These are phyloP conservation scores for Neoboletus magnificus DNA, from an alignment of 768 basidiomycete species.

Conservation along the genomic window DNA sequence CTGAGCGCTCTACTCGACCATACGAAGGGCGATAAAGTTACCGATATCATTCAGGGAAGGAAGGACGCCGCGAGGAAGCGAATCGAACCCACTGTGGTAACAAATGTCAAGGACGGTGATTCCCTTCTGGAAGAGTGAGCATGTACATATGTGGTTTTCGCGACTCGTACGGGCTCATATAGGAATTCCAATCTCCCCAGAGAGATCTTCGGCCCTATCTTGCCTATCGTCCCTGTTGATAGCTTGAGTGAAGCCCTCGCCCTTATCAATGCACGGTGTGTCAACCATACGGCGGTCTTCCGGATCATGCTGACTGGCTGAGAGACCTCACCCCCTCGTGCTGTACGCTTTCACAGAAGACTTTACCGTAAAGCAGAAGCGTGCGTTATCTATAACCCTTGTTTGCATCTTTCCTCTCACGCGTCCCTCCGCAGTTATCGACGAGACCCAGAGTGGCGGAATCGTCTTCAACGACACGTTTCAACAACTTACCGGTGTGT, in stretches of 20 bases:
- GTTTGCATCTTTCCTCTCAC: background rate
- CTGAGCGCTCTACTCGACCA: conserved; percentile 47
- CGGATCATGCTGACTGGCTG: conserved; percentile 3
- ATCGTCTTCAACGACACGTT: conserved; percentile 60
- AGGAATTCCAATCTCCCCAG: conserved; percentile 32
- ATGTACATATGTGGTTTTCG: background rate
- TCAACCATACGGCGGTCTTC: background rate
- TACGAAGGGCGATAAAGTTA: conserved; percentile 55
- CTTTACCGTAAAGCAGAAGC: conserved; percentile 35
- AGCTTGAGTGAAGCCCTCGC: conserved; percentile 52
- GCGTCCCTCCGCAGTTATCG: conserved; percentile 40
- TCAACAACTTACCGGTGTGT: conserved; percentile 48
- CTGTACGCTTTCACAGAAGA: conserved; percentile 63
- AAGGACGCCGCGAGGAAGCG: conserved; percentile 37
- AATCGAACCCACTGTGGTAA: conserved; percentile 61
- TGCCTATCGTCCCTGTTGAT: conserved; percentile 61
- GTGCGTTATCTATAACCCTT: conserved; percentile 26
- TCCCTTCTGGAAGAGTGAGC: conserved; percentile 57
- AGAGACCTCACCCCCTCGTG: conserved; percentile 56
- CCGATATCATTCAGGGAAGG: conserved; percentile 44
- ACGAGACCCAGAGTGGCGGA: conserved; percentile 54
- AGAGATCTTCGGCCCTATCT: conserved; percentile 71
- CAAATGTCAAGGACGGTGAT: conserved; percentile 52
- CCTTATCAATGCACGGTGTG: conserved; percentile 52
- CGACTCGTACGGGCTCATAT: background rate